phyloP scores from a whole-genome alignment of 169 alveolate genomes.

The Eimeria praecox region DNA sequence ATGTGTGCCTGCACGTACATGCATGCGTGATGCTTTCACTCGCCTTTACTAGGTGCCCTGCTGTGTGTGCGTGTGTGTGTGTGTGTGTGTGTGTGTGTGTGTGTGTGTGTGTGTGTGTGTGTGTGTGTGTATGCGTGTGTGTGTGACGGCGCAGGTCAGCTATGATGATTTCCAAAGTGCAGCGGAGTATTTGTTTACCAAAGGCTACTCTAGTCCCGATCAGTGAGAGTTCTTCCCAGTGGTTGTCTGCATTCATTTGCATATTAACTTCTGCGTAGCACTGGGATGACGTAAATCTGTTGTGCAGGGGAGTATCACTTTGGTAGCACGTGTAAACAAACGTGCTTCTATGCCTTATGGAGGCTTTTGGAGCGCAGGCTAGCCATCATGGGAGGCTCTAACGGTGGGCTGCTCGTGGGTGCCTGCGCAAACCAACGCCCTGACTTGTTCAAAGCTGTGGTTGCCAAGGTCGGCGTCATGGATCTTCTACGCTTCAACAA shows the following conservation, averaged over 20 bases:
- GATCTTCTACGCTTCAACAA: slow-evolving; percentile 78
- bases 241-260: not conserved
- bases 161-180: slow-evolving; percentile 76
- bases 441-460: slow-evolving; percentile 57
- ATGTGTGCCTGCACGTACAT: not conserved
- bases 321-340: not conserved
- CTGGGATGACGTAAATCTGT: not conserved
- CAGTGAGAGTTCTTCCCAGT: not conserved
- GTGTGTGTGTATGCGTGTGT: not conserved
- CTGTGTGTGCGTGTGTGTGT: not conserved
- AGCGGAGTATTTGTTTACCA: slow-evolving; percentile 45
- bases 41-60: too few relatives aligned
- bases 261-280: not conserved
- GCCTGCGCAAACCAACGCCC: slow-evolving; percentile 82
- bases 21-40: too few relatives aligned
- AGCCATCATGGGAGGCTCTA: slow-evolving; percentile 79
- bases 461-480: slow-evolving; percentile 76
- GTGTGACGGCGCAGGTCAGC: slow-evolving; percentile 57
- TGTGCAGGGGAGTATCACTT: not conserved
- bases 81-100: not conserved
- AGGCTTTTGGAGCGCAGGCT: slow-evolving; percentile 36
- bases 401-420: slow-evolving; percentile 78
- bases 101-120: not conserved
- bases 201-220: slow-evolving; percentile 35
- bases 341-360: not conserved